These are phyloP conservation scores for Cercospora brassicicola DNA, from an alignment of 2,329 filamentous ascomycete species.

Conservation along the genomic window DNA sequence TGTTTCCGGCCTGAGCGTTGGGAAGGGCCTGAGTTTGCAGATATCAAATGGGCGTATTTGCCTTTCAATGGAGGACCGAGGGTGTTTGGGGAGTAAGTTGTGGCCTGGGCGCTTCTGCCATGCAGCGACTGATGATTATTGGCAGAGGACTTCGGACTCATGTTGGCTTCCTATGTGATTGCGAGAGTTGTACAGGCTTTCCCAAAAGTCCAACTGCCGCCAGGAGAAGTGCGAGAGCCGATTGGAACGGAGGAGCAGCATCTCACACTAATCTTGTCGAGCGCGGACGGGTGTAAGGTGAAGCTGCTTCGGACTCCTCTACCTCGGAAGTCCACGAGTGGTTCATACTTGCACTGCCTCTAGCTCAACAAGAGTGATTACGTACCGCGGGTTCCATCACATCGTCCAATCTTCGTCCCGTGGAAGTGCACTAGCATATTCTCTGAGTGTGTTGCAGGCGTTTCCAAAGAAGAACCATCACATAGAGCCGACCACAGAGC, in stretches of 20 bases:
- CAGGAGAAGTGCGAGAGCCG: neutral
- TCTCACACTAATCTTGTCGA: neutral
- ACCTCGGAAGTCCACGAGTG: too few relatives aligned
- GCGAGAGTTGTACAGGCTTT: neutral
- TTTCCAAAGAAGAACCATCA: too few relatives aligned
- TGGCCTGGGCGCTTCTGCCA: neutral
- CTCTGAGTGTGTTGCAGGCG: too few relatives aligned
- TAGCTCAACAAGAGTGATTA: too few relatives aligned
- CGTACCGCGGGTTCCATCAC: too few relatives aligned
- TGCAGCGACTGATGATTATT: neutral
- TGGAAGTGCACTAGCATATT: too few relatives aligned
- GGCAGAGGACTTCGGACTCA: neutral
- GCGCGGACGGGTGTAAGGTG: neutral
- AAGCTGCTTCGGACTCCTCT: neutral
- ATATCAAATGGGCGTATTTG: neutral
- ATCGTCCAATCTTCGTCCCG: too few relatives aligned
- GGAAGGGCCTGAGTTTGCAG: neutral
- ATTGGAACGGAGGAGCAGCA: neutral
- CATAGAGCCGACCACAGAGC: too few relatives aligned
- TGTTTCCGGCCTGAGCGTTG: neutral
- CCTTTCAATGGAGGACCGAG: neutral
- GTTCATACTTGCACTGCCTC: too few relatives aligned
- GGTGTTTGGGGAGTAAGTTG: neutral
- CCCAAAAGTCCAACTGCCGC: neutral
- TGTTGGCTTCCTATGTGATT: neutral